phyloP scores from a whole-genome alignment of 2,329 filamentous ascomycete species.

The Lachnellula arida region DNA sequence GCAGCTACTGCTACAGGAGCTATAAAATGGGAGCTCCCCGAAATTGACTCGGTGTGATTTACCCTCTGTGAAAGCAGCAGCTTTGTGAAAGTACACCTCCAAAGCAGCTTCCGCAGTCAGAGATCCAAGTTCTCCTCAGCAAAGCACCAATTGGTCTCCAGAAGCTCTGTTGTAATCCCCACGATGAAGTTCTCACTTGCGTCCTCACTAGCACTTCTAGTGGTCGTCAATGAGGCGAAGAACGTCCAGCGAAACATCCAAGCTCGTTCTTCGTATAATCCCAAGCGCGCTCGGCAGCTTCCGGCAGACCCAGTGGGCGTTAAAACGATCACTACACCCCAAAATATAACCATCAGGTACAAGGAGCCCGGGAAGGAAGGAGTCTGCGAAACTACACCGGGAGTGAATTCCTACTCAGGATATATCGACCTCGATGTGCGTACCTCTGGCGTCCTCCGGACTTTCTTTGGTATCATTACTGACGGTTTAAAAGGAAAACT shows the following conservation, averaged over 20 bases:
- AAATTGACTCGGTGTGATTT: background rate
- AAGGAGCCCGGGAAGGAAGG: constrained; percentile 39
- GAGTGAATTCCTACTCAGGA: constrained; percentile 28
- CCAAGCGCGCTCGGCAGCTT: constrained; percentile 32
- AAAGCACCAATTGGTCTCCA: constrained; percentile 1
- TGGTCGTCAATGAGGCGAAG: constrained; percentile 5
- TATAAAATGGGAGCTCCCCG: background rate
- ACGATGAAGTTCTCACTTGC: constrained; percentile 11
- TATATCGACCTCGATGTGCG: constrained; percentile 26
- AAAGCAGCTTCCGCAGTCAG: background rate
- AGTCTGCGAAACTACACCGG: constrained; percentile 27
- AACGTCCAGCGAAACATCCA: constrained; percentile 19
- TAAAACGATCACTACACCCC: constrained; percentile 36
- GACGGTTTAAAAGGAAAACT: constrained; percentile 35
- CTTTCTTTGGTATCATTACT: background rate
- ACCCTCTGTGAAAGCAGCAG: background rate
- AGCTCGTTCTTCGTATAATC: constrained; percentile 15
- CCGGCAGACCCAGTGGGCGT: constrained; percentile 36
- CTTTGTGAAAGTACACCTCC: too few relatives aligned
- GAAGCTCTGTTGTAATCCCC: background rate
- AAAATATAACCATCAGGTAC: constrained; percentile 39
- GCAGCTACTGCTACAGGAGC: background rate
- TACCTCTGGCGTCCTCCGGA: background rate
- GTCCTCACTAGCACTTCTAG: constrained; percentile 8
- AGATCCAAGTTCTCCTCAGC: constrained; percentile 1